These are phyloP conservation scores for Porcisia hertigi DNA, from an alignment of 208 protist species.

Conservation along the genomic window DNA sequence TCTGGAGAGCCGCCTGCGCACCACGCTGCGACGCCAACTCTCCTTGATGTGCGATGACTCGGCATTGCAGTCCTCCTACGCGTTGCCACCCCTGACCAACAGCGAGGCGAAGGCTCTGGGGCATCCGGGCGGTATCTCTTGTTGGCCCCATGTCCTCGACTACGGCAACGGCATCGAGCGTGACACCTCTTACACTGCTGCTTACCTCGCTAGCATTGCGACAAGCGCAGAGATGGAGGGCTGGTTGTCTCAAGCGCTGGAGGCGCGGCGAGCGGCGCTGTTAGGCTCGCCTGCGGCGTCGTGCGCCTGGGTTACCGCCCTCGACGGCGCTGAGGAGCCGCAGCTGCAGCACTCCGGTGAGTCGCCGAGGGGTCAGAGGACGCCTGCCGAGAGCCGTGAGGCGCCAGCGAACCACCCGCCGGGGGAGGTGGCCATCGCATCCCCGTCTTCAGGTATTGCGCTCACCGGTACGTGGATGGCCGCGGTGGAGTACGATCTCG, in stretches of 20 bases:
- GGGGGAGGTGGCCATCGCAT: not conserved
- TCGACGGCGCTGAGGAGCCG: not conserved
- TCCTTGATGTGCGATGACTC: conserved; percentile 5
- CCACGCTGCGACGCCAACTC: conserved; percentile 28
- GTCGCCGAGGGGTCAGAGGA: not conserved
- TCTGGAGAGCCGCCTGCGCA: conserved; percentile 23
- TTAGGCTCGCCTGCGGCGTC: conserved; percentile 6
- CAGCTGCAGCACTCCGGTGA: not conserved
- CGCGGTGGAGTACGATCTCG: conserved; percentile 34
- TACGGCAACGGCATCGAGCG: conserved; percentile 48
- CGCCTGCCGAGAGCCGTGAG: not conserved
- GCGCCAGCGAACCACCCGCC: not conserved
- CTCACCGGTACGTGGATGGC: conserved; percentile 22
- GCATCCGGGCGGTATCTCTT: conserved; percentile 46
- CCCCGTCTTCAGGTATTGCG: not conserved
- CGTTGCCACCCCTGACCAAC: conserved; percentile 12
- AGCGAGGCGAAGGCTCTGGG: conserved; percentile 24
- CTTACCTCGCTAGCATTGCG: conserved; percentile 55
- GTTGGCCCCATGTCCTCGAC: conserved; percentile 52
- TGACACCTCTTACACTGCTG: conserved; percentile 46
- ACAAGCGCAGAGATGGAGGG: conserved; percentile 34
- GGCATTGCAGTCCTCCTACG: not conserved
- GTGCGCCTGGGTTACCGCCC: conserved; percentile 6
- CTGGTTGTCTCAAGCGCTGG: conserved; percentile 34
- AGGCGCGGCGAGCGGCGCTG: conserved; percentile 6